phyloP scores from a whole-genome alignment of 2,329 filamentous ascomycete species.

The Huntiella moniliformis region DNA sequence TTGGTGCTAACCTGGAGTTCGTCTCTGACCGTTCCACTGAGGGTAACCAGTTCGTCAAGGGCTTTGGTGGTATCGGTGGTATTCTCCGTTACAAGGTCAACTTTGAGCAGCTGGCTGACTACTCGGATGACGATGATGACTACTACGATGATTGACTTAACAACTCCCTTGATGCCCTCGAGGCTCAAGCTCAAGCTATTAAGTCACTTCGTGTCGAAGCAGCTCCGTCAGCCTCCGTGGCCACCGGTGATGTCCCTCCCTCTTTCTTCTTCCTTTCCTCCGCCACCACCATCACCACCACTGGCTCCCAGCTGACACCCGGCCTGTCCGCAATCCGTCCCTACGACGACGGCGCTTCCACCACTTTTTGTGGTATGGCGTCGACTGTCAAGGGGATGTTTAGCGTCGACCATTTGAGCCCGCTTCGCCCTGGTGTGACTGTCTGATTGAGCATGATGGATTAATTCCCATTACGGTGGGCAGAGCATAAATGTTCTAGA shows the following conservation, averaged over 20 bases:
- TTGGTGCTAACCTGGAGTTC: constrained; percentile 87
- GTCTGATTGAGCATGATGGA: constrained; percentile 29
- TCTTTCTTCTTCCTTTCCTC: background rate
- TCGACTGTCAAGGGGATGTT: constrained; percentile 25
- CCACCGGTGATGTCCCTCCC: constrained; percentile 15
- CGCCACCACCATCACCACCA: background rate
- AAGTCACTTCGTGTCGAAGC: constrained; percentile 19
- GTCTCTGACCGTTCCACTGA: constrained; percentile 95
- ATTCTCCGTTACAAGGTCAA: constrained; percentile 99
- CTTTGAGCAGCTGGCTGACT: constrained; percentile 93
- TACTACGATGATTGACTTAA: constrained; percentile 91
- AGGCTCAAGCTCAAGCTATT: constrained; percentile 57
- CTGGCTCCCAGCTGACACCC: constrained; percentile 23
- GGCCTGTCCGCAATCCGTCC: constrained; percentile 20
- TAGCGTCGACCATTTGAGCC: constrained; percentile 38
- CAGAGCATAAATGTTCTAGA: background rate
- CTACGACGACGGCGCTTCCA: constrained; percentile 18
- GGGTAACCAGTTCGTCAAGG: constrained; percentile 99
- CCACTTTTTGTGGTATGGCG: constrained; percentile 23
- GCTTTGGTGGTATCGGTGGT: constrained; percentile 94
- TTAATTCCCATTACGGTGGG: constrained; percentile 1
- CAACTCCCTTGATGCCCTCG: constrained; percentile 70
- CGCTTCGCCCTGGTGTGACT: constrained; percentile 50
- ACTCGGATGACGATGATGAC: constrained; percentile 80
- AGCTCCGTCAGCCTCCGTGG: constrained; percentile 24